Percentiles rank a stretch among this genome's conserved stretches.
Evolutionary conservation across 768 basidiomycete genomes (phyloP).

Genomic region (Crucibulum laeve): DNA sequence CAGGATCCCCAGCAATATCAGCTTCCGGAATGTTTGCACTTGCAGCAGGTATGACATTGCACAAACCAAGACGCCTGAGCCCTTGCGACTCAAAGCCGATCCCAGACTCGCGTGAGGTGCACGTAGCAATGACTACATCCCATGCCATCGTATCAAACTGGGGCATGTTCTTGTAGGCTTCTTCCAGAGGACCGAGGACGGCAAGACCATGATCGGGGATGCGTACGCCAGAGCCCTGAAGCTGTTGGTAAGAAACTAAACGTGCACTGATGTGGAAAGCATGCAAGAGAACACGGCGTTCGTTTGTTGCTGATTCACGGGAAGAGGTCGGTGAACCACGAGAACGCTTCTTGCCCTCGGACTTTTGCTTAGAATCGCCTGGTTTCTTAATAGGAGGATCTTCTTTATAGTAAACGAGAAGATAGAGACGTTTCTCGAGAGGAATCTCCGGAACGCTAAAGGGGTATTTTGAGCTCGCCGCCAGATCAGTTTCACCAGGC

Average conservation of each 20-base stretch:
- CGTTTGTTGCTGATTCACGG: slow-evolving; percentile 27
- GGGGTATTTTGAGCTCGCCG: slow-evolving; percentile 22
- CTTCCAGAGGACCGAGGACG: slow-evolving; percentile 55
- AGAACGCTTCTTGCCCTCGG: slow-evolving; percentile 37
- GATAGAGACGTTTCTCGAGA: slow-evolving; percentile 56
- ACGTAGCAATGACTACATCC: slow-evolving; percentile 50
- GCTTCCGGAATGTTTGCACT: too few species aligned
- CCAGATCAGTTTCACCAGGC: slow-evolving; percentile 66
- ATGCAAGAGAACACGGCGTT: slow-evolving; percentile 48
- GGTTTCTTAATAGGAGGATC: slow-evolving; percentile 9
- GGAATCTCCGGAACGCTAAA: slow-evolving; percentile 33
- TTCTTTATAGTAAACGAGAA: slow-evolving; percentile 75
- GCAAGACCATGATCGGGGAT: slow-evolving; percentile 69
- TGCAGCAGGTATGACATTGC: too few species aligned
- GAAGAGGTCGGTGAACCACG: slow-evolving; percentile 34
- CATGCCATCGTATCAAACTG: slow-evolving; percentile 25
- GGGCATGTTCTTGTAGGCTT: slow-evolving; percentile 45
- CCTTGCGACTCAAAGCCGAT: slow-evolving; percentile 82
- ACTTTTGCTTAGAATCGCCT: slow-evolving; percentile 22
- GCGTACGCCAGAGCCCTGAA: slow-evolving; percentile 69
- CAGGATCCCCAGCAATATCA: slow-evolving; percentile 14
- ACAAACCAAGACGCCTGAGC: slow-evolving; percentile 70
- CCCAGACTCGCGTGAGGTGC: slow-evolving; percentile 56
- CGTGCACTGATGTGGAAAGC: slow-evolving; percentile 75
- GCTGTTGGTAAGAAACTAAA: slow-evolving; percentile 66